Conservation (phyloP, 306 rosid species). For the Adenanthera pavonina region DNA sequence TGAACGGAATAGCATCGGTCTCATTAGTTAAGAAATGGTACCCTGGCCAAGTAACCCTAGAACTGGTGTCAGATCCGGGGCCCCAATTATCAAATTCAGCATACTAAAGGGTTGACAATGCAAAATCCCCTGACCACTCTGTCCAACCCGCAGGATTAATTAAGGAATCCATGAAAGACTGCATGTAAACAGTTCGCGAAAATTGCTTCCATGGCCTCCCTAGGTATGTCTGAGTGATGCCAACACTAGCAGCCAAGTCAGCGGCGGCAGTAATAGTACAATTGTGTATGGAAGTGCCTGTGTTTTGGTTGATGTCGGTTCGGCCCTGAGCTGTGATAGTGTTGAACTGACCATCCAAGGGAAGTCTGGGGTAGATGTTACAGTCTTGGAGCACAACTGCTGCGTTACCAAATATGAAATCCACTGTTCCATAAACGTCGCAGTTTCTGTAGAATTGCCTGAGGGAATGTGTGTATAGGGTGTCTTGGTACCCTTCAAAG, state of each 20-base stretch:
- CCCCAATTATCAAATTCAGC: constrained; percentile 52
- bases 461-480: constrained; percentile 51
- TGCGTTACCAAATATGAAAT: constrained; percentile 63
- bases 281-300: constrained; percentile 49
- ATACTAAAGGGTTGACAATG: constrained; percentile 50
- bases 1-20: constrained; percentile 40
- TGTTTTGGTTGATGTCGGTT: constrained; percentile 55
- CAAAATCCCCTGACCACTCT: constrained; percentile 52
- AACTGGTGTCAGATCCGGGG: constrained; percentile 43
- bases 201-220: constrained; percentile 62
- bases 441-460: constrained; percentile 42
- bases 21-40: constrained; percentile 37
- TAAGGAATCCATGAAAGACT: constrained; percentile 50
- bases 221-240: constrained; percentile 43
- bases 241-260: constrained; percentile 34
- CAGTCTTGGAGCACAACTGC: constrained; percentile 56
- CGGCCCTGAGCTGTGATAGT: constrained; percentile 56
- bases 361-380: constrained; percentile 48
- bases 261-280: constrained; percentile 48
- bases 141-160: constrained; percentile 56
- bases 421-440: constrained; percentile 58
- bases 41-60: constrained; percentile 52
- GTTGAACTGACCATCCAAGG: constrained; percentile 51
- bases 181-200: constrained; percentile 52
- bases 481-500: constrained; percentile 66